These are phyloP conservation scores for Sordariomycetes sp. DNA, from an alignment of 2,329 filamentous ascomycete species.

Conservation along the genomic window DNA sequence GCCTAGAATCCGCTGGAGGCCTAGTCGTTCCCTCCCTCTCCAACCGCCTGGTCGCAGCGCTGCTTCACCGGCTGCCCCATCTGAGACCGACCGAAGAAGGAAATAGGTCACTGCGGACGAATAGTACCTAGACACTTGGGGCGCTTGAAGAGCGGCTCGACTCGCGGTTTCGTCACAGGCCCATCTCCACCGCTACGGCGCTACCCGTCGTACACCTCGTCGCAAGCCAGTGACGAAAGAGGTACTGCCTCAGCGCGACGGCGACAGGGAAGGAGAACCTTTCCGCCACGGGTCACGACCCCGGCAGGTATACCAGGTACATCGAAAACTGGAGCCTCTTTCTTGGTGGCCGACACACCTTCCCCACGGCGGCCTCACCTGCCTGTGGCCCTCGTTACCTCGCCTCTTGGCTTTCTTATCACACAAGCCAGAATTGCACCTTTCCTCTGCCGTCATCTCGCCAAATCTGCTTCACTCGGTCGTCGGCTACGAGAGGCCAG, in stretches of 20 bases:
- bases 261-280: not conserved
- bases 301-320: not conserved
- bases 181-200: not conserved
- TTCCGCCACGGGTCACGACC: not conserved
- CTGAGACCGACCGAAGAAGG: not conserved
- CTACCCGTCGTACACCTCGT: not conserved
- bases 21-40: not conserved
- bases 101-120: not conserved
- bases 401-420: slow-evolving; percentile 4
- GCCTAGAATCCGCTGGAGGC: not conserved
- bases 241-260: not conserved
- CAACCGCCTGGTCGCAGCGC: not conserved
- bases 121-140: not conserved
- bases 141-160: not conserved
- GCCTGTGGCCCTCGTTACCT: slow-evolving; percentile 3
- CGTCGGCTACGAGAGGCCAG: slow-evolving; percentile 19
- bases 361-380: slow-evolving; percentile 5
- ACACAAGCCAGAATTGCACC: slow-evolving; percentile 2
- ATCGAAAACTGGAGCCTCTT: not conserved
- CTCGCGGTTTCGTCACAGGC: not conserved
- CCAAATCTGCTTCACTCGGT: slow-evolving; percentile 8
- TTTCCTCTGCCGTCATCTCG: not conserved
- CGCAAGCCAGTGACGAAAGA: not conserved
- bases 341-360: slow-evolving; percentile 3
- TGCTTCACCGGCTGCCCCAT: not conserved